These are phyloP conservation scores for Penicillium sp. DNA, from an alignment of 2,329 filamentous ascomycete species.

Conservation along the genomic window DNA sequence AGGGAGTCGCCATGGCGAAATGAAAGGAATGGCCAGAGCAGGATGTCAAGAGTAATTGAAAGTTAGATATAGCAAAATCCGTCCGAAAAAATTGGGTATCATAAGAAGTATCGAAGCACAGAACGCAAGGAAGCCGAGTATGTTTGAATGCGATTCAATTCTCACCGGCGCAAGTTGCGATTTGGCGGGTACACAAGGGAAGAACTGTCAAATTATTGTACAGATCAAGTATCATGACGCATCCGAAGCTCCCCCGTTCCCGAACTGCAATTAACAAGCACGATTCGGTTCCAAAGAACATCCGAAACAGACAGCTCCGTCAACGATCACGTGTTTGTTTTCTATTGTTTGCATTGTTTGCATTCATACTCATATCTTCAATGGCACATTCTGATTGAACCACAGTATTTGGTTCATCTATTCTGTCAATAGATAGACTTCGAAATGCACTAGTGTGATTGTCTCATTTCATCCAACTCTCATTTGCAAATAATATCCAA, in stretches of 20 bases:
- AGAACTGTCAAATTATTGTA: neutral
- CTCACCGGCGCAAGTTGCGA: neutral
- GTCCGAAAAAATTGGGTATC: constrained; percentile 2
- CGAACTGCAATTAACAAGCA: constrained; percentile 5
- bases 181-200: neutral
- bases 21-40: neutral
- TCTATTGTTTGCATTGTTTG: constrained; percentile 32
- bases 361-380: constrained; percentile 12
- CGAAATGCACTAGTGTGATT: neutral
- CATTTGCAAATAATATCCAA: neutral
- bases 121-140: constrained; percentile 2
- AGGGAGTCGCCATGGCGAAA: constrained; percentile 44
- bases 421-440: neutral
- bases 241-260: constrained; percentile 5
- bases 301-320: constrained; percentile 1
- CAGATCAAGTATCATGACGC: neutral
- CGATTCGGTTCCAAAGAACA: neutral
- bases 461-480: no score
- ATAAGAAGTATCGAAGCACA: constrained; percentile 3
- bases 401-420: neutral
- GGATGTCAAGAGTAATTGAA: neutral
- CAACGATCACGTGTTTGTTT: constrained; percentile 31
- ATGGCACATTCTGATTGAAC: neutral
- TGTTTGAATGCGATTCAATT: constrained; percentile 11
- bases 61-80: neutral